Conservation (phyloP, 768 basidiomycete species). For the Panus rudis region DNA sequence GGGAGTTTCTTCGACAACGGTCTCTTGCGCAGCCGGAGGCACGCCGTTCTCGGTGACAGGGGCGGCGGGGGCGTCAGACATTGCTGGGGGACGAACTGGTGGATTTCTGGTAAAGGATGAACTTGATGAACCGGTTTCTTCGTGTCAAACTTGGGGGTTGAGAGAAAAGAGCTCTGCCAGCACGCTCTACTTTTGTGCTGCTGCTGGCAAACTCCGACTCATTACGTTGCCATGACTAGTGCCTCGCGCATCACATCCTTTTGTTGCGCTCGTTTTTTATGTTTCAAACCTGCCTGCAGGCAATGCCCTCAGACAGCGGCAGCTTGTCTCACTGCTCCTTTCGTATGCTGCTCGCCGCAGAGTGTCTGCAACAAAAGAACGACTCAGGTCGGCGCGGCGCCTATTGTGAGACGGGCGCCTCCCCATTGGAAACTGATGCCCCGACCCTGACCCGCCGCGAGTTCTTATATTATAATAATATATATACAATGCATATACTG, state of each 20-base stretch:
- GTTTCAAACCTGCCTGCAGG: not conserved
- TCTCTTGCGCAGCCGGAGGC: conserved; percentile 70
- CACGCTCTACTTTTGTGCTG: conserved; percentile 24
- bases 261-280: not conserved
- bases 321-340: too few relatives aligned
- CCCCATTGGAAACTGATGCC: too few relatives aligned
- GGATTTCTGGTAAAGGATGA: conserved; percentile 48
- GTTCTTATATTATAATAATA: too few relatives aligned
- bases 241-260: not conserved
- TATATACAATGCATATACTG: too few relatives aligned
- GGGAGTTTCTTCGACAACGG: conserved; percentile 58
- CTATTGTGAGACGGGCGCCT: too few relatives aligned
- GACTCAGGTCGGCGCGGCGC: too few relatives aligned
- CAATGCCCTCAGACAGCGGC: too few relatives aligned
- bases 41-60: conserved; percentile 77
- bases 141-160: conserved; percentile 79
- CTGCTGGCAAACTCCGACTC: conserved; percentile 24
- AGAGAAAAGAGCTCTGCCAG: conserved; percentile 40
- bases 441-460: too few relatives aligned
- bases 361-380: too few relatives aligned
- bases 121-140: conserved; percentile 82
- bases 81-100: conserved; percentile 54
- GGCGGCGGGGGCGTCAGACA: conserved; percentile 91
- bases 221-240: conserved; percentile 39
- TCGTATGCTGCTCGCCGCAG: too few relatives aligned